Conservation (phyloP, 2,329 filamentous ascomycete species). For the Plectosphaerella plurivora region DNA sequence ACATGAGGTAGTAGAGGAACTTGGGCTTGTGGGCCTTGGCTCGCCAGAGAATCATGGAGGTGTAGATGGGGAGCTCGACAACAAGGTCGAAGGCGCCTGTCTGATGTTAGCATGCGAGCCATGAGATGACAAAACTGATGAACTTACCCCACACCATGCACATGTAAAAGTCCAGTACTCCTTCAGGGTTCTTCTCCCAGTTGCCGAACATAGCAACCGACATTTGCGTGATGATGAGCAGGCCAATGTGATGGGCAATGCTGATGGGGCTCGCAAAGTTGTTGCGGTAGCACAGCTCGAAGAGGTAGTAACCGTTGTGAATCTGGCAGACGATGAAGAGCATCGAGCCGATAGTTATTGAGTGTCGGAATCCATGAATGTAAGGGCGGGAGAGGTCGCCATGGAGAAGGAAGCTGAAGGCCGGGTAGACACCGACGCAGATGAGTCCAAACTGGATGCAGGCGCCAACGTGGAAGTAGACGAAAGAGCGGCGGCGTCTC, state of each 20-base stretch:
- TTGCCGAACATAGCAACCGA: constrained; percentile 9
- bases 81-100: constrained; percentile 7
- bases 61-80: constrained; percentile 10
- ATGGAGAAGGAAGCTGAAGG: constrained; percentile 5
- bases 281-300: constrained; percentile 12
- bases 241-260: constrained; percentile 6
- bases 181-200: constrained; percentile 3
- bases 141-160: constrained; percentile 11
- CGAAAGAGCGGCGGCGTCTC: constrained; percentile 10
- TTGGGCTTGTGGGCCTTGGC: constrained; percentile 2
- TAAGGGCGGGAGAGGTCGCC: constrained; percentile 2
- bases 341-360: constrained; percentile 6
- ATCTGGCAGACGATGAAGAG: constrained; percentile 9
- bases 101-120: not conserved
- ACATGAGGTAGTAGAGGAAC: constrained; percentile 4
- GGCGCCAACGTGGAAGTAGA: constrained; percentile 12
- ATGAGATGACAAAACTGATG: not conserved
- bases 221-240: constrained; percentile 8
- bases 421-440: constrained; percentile 9
- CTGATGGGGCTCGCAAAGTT: constrained; percentile 11
- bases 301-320: constrained; percentile 13
- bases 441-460: constrained; percentile 7
- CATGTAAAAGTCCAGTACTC: constrained; percentile 12
- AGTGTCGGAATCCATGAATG: not conserved
- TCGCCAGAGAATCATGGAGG: constrained; percentile 11